Evolutionary conservation across 352 stramenopile genomes (phyloP), one percentile per base, ranked within the genome.

Genomic region (Pythium coloratum): DNA sequence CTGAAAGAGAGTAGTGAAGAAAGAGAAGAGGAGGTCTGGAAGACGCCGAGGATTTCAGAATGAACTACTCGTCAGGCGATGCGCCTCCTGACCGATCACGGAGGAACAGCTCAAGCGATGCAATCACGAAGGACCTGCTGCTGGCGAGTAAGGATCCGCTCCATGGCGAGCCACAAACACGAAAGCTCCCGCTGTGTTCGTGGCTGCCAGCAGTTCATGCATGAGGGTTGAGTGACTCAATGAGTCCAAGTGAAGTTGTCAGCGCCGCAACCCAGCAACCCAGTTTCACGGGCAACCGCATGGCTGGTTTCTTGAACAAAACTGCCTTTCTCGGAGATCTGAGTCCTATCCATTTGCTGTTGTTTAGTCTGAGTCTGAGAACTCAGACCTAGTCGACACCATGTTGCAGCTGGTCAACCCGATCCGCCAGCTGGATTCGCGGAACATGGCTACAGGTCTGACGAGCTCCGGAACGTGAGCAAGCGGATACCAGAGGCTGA

Each of bases 401-500:
- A 3, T 42, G 28, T 30, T 30, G 38, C 42, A 49, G 18, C 46
- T 53, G 46, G 46, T 32, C 14, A 28, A 26, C 4, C n/a, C 4
- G 7, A 28, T 18, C 10, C 4, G n/a, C 10, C 49, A 55, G 49
- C 24, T 55, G 49, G 49, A 18, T 38, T 55, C 16, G 14, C 49
- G 14, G 49, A 55, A 55, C 49, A 55, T 55, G 49, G 49, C 49
- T 55, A 38, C 26, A 20, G 49, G 14, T 38, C 49, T 53, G 49
- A 55, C 9, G 49, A 55, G 49, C 49, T 55, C 26, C 26, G 49
- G 13, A 32, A 2, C 8, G 6, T 53, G 46, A 28, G 28, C 28
- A 30, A 32, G 30, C n/a, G 7, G 46, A 53, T 53, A n/a, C 0
- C 10, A 12, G 0, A 30, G 28, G 28, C 28, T 30, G 28, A 30